Base-by-base conservation (phyloP, 202 grass and related monocot species). In the Carex arenaria region DNA sequence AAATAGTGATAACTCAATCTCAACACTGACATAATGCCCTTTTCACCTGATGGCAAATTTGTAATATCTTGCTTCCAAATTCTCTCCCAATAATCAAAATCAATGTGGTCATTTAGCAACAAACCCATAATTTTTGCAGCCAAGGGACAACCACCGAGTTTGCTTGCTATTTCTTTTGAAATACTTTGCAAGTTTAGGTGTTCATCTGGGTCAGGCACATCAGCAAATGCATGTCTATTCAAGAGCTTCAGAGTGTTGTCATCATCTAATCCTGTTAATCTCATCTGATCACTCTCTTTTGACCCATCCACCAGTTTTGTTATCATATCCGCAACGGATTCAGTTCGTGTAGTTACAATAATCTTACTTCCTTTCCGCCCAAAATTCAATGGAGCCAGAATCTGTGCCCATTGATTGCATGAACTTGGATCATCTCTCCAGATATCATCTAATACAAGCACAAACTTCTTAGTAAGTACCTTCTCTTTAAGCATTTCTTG, bases 361-460 rank as follows among this genome's bases (percentile, higher is more conserved):
- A 92, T 87, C 32, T 61, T 89, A 47, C 90, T 89, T 67, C 85
- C 90, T 32, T 14, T 83, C 32, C 12, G 14, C 7, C 45, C 87
- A 73, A 26, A 89, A 67, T 84, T 89, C 20, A 92, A 32, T 59
- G 87, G 84, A 92, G 81, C 90, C 65, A 92, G 63, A 13, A 89
- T 12, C 17, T 78, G 83, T 45, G 79, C 55, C 90, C 87, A 92
- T 61, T 92, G 51, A 1, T 78, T 15, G 32, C n/a, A 22, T 40
- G 75, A 56, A 61, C 0, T 78, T 61, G 22, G 23, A 53, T 86
- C 74, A 54, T 89, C 84, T 61, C 86, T 82, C 87, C 84, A 92
- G 3, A 88, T 84, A 87, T 93, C 85, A 72, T 93, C 90, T 10
- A 93, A 51, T 18, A 93, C 32, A 54, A 91, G 80, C 15, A 92